Evolutionary conservation across 2,329 filamentous ascomycete species (phyloP), one percentile per base, ranked within the genome.

Genomic region (Scolecobasidium constrictum): DNA sequence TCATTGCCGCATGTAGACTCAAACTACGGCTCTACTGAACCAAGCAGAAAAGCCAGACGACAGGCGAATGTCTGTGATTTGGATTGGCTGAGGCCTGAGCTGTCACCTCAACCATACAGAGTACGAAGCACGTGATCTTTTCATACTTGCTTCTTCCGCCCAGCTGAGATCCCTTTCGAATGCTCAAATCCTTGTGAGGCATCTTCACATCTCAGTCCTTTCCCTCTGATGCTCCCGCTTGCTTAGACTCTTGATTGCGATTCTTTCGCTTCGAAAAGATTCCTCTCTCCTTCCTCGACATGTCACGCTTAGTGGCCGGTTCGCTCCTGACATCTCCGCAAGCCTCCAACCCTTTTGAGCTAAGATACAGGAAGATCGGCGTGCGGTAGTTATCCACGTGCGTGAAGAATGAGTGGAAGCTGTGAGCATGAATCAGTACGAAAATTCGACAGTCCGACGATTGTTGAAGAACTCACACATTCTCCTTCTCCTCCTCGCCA

Each of bases 401-500:
- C 6, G 66, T 65, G 54, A 69, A 72, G 54, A 72, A 71, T 4
- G 63, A 56, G 37, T 65, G 61, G 53, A 67, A 67, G 17, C 62
- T 65, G 39, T 4, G 16, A 36, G 6, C 13, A 36, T 4, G 36
- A n/a, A n/a, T n/a, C n/a, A n/a, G n/a, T n/a, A n/a, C n/a, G n/a
- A n/a, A n/a, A n/a, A n/a, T n/a, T n/a, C n/a, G n/a, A n/a, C n/a
- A n/a, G n/a, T n/a, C n/a, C n/a, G n/a, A n/a, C n/a, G n/a, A n/a
- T n/a, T n/a, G n/a, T n/a, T n/a, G n/a, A 20, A 11, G 33, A 52
- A 76, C 84, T 75, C 71, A 90, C 84, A 84, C 77, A 57, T 90
- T 87, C 49, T 86, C 81, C 59, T 81, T 77, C 63, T 92, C 85
- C 61, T 96, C 92, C 41, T 94, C 82, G 19, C 82, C 74, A 62